Percentiles rank a stretch among this genome's conserved stretches.
These are phyloP conservation scores for Lanzia echinophila DNA, from an alignment of 2,329 filamentous ascomycete species.

Conservation along the genomic window DNA sequence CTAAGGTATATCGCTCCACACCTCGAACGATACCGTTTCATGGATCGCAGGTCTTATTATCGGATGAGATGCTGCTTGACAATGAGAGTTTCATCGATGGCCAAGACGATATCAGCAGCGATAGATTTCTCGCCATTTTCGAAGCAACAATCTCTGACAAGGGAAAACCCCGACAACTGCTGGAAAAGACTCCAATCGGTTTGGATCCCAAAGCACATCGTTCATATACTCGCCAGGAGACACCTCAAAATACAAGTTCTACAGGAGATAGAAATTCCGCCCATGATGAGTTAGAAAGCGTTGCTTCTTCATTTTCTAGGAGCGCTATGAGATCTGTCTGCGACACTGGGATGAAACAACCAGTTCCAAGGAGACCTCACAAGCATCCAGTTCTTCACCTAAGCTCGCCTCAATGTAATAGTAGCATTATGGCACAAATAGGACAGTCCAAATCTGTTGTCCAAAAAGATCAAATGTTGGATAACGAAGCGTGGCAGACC, in stretches of 20 bases:
- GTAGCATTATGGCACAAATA: conserved; percentile 24
- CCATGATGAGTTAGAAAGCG: background rate
- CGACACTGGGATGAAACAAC: background rate
- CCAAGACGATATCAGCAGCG: background rate
- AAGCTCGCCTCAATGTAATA: conserved; percentile 14
- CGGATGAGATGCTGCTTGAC: conserved; percentile 28
- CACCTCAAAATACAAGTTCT: background rate
- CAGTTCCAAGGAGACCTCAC: background rate
- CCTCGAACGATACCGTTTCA: background rate
- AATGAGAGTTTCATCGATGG: conserved; percentile 8
- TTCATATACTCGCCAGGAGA: background rate
- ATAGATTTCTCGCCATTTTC: background rate
- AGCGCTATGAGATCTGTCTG: background rate
- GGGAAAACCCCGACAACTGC: background rate
- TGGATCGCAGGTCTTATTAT: conserved; percentile 13
- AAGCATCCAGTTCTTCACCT: conserved; percentile 17
- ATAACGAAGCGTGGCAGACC: conserved; percentile 27
- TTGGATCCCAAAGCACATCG: background rate
- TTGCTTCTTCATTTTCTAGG: background rate
- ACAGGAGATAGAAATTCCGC: background rate
- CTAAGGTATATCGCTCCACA: conserved; percentile 1
- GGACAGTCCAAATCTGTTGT: conserved; percentile 16
- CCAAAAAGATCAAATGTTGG: conserved; percentile 19
- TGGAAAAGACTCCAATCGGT: too few relatives aligned
- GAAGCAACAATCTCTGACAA: background rate